Conservation (phyloP, 306 rosid genomes). For the Castanea sativa region DNA sequence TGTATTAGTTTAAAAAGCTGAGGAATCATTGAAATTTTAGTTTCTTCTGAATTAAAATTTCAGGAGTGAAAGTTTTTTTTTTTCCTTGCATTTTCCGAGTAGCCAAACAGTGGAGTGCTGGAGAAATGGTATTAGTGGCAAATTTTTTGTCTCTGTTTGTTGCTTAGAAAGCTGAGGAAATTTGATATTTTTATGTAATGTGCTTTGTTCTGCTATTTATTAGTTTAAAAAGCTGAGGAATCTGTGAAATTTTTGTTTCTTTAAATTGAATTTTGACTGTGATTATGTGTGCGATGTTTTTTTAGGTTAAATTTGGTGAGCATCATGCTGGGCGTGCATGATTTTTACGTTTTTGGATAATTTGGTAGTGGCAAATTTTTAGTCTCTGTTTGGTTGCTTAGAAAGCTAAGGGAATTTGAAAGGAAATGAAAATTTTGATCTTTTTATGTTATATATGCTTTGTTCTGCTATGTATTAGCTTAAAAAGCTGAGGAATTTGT, state of each 20-base stretch:
- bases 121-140: neutral
- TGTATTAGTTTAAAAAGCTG: neutral
- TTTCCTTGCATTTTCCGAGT: neutral
- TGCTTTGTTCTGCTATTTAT: neutral
- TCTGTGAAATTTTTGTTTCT: neutral
- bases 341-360: neutral
- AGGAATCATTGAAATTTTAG: neutral
- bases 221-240: neutral
- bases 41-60: neutral
- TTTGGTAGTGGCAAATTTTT: neutral
- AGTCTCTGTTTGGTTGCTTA: neutral
- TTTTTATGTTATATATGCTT: too few species aligned
- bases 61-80: neutral
- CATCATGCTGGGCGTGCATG: constrained; percentile 85
- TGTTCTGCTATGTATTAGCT: too few species aligned
- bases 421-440: too few species aligned
- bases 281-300: neutral
- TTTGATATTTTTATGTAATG: too few species aligned
- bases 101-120: neutral
- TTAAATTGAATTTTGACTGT: neutral
- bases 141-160: neutral
- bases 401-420: neutral
- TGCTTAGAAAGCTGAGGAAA: constrained; percentile 9
- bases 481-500: neutral
- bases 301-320: constrained; percentile 35